phyloP scores from a whole-genome alignment of 192 early-diverging fungal species.

The Geranomyces variabilis region DNA sequence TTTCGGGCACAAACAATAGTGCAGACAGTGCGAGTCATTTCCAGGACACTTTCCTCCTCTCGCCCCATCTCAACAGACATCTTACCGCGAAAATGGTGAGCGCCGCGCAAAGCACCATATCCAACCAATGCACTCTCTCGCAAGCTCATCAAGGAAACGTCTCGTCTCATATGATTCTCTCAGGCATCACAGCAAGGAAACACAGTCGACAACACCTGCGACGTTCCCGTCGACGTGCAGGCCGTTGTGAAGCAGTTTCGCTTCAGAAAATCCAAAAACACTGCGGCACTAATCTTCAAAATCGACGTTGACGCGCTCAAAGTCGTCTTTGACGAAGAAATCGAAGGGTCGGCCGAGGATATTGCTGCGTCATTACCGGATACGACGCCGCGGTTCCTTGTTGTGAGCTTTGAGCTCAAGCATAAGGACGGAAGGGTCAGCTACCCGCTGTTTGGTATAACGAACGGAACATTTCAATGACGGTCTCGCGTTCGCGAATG shows the following conservation, averaged over 20 bases:
- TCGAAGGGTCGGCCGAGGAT: constrained; percentile 22
- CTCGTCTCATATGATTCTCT: no score
- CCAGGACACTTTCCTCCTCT: no score
- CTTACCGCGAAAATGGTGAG: no score
- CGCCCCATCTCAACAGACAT: no score
- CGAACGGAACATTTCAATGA: constrained; percentile 38
- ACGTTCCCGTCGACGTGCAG: constrained; percentile 30
- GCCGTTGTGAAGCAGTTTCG: constrained; percentile 17
- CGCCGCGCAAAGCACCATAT: no score
- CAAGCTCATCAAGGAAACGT: no score
- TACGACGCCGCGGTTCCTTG: constrained; percentile 46
- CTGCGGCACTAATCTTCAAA: constrained; percentile 39
- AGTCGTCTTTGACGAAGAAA: not conserved
- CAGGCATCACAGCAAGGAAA: constrained; percentile 2
- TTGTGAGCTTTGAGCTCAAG: constrained; percentile 43
- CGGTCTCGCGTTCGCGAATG: no score
- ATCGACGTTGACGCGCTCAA: constrained; percentile 35
- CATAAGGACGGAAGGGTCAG: constrained; percentile 65
- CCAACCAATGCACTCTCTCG: no score
- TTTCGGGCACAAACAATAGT: no score
- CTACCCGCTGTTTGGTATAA: constrained; percentile 75
- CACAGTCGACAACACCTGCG: constrained; percentile 33
- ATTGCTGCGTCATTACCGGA: constrained; percentile 45
- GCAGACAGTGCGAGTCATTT: no score
- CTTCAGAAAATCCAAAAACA: constrained; percentile 40